phyloP scores from a whole-genome alignment of 345 rosid genomes.

The Bruguiera parviflora region DNA sequence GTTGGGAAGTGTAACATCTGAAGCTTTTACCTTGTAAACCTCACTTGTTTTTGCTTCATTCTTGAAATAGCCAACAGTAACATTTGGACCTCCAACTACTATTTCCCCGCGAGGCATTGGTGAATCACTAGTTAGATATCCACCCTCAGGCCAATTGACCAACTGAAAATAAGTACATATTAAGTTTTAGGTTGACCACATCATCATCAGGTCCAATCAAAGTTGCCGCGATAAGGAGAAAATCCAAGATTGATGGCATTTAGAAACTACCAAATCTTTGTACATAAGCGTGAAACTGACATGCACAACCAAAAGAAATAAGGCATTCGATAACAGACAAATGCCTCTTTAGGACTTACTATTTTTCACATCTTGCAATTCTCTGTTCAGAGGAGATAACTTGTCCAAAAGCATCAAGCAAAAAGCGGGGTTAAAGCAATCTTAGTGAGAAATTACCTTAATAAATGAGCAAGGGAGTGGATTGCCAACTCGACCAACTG shows the following conservation, averaged over 20 bases:
- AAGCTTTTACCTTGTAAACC: conserved; percentile 69
- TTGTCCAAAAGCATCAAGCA: neutral
- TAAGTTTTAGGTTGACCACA: neutral
- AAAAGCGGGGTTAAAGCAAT: conserved; percentile 3
- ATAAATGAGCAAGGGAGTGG: conserved; percentile 91
- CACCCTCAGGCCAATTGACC: conserved; percentile 96
- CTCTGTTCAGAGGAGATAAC: conserved; percentile 3
- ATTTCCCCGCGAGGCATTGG: conserved; percentile 98
- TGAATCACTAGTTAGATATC: conserved; percentile 63
- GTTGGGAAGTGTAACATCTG: no score
- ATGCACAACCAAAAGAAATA: no score
- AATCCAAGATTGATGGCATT: neutral
- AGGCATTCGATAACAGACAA: neutral
- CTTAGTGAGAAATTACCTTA: conserved; percentile 52
- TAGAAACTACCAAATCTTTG: no score
- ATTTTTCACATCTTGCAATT: neutral
- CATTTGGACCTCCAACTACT: conserved; percentile 88
- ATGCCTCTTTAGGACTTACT: neutral
- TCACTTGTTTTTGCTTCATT: conserved; percentile 83
- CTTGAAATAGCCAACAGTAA: conserved; percentile 88
- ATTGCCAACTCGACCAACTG: conserved; percentile 97
- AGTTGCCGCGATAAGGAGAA: neutral
- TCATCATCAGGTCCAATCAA: no score
- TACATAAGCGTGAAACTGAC: no score
- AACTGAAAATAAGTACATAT: conserved; percentile 46